A percentile compares a stretch with the other conserved stretches of the same genome.
Conservation (phyloP, 768 basidiomycete genomes). For the Coprinopsis cinerea region DNA sequence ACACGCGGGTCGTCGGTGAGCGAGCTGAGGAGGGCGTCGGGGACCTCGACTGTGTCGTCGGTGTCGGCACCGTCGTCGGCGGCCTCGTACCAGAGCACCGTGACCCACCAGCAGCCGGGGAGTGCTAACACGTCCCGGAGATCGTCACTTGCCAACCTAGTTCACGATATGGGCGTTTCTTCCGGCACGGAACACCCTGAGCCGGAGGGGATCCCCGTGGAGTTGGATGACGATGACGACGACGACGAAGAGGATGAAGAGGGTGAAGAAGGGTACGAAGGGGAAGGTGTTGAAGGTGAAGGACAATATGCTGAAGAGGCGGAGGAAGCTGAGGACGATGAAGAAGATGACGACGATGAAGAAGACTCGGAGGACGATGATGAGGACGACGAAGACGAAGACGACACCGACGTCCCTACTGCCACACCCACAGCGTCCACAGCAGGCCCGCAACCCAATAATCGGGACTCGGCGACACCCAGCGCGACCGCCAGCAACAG, state of each 20-base stretch:
- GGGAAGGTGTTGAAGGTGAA: conserved; percentile 3
- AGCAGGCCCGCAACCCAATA: not conserved
- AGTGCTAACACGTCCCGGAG: conserved; percentile 4
- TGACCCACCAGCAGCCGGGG: not conserved
- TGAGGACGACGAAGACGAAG: conserved; percentile 14
- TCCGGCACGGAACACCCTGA: not conserved
- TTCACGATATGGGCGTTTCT: conserved; percentile 5
- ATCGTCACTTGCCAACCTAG: conserved; percentile 6
- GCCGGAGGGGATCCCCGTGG: conserved; percentile 7
- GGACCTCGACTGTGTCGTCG: not conserved
- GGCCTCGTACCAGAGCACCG: not conserved
- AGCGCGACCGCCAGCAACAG: not conserved
- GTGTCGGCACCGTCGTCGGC: not conserved
- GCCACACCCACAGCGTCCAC: conserved; percentile 12
- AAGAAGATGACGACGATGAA: conserved; percentile 11
- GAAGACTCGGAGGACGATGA: conserved; percentile 17
- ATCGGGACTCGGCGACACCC: not conserved
- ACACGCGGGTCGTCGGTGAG: not conserved
- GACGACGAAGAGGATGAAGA: conserved; percentile 16
- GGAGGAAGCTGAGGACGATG: conserved; percentile 8
- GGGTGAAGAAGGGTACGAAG: conserved; percentile 8
- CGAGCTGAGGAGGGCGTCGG: not conserved
- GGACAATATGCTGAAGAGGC: conserved; percentile 16
- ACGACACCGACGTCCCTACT: conserved; percentile 7
- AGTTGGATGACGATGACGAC: conserved; percentile 6